These are phyloP conservation scores for Sorghum bicolor DNA, from an alignment of 176 grass and related monocot species.

Conservation along the genomic window DNA sequence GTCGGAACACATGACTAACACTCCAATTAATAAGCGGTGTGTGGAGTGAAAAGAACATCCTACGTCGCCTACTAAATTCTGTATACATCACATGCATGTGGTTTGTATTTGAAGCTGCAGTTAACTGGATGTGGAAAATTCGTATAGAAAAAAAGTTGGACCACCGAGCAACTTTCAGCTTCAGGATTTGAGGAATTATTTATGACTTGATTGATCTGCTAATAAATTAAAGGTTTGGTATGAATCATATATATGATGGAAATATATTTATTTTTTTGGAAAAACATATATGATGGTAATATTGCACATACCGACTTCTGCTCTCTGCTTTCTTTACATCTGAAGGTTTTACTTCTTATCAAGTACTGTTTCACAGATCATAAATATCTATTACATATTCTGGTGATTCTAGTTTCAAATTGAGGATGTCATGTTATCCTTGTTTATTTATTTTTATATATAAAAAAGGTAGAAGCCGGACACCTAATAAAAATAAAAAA, in stretches of 20 bases:
- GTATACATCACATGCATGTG: background rate
- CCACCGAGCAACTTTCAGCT: too few species aligned
- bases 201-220: background rate
- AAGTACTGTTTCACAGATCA: background rate
- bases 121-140: background rate
- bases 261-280: background rate
- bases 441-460: background rate
- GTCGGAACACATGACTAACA: slow-evolving; percentile 25
- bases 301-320: background rate
- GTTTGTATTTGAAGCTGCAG: background rate
- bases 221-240: background rate
- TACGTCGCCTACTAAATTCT: background rate
- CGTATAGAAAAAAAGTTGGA: background rate
- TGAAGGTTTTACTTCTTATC: background rate
- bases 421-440: background rate
- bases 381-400: background rate
- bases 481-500: background rate
- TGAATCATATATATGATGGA: background rate
- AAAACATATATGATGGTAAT: background rate
- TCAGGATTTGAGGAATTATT: background rate
- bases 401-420: background rate
- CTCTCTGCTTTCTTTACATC: background rate
- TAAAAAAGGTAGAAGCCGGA: background rate
- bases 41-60: slow-evolving; percentile 5
- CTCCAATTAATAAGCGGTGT: slow-evolving; percentile 1